These are phyloP conservation scores for Globisporangium perplexum DNA, from an alignment of 352 stramenopile species.

Conservation along the genomic window DNA sequence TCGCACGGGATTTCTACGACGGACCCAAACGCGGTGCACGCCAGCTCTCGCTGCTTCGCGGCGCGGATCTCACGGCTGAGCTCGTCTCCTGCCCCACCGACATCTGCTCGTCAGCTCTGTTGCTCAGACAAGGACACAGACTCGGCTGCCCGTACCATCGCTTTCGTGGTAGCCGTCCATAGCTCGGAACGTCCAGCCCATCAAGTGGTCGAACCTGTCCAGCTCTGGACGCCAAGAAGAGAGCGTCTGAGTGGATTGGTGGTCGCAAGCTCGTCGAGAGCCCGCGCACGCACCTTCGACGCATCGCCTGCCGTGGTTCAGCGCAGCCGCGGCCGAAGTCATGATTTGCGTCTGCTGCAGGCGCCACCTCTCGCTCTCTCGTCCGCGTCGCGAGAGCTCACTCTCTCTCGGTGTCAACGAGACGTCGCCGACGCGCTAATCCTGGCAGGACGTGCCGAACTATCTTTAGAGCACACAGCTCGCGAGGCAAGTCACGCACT, in stretches of 20 bases:
- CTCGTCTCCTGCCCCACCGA: constrained; percentile 5
- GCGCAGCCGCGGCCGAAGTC: constrained; percentile 5
- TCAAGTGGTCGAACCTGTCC: constrained; percentile 43
- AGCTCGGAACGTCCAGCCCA: constrained; percentile 57
- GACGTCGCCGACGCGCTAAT: too few relatives aligned
- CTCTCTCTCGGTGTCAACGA: too few relatives aligned
- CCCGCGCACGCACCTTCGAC: constrained; percentile 13
- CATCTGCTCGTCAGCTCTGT: neutral
- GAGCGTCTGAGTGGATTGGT: neutral
- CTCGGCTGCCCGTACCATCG: constrained; percentile 9
- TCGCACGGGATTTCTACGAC: constrained; percentile 26
- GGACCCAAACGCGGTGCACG: constrained; percentile 29
- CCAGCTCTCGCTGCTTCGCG: constrained; percentile 19
- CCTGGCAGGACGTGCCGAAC: too few relatives aligned
- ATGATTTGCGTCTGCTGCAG: too few relatives aligned
- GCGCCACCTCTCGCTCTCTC: neutral
- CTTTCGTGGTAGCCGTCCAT: constrained; percentile 8
- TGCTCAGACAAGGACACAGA: neutral
- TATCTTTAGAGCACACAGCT: too few relatives aligned
- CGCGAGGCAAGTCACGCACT: too few relatives aligned
- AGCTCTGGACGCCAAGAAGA: constrained; percentile 26
- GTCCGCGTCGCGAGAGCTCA: too few relatives aligned
- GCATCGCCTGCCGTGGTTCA: constrained; percentile 21
- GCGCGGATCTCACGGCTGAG: constrained; percentile 5
- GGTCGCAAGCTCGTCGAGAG: neutral